These are phyloP conservation scores for Collybia mongolica DNA, from an alignment of 768 basidiomycete species.

Conservation along the genomic window DNA sequence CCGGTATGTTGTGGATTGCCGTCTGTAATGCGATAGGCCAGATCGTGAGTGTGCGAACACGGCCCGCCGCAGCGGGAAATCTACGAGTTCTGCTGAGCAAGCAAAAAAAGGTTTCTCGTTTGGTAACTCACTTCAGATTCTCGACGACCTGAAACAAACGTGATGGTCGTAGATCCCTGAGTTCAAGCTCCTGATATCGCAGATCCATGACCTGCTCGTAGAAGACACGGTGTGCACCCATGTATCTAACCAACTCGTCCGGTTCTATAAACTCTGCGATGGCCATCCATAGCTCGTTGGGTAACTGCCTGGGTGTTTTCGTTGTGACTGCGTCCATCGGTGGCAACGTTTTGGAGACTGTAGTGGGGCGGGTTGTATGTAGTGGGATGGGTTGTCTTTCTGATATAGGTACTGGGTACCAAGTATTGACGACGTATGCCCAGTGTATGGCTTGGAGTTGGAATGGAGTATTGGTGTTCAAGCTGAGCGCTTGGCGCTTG, in stretches of 20 bases:
- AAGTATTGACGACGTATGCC: too few relatives aligned
- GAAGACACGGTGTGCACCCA: conserved; percentile 18
- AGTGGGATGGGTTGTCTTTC: too few relatives aligned
- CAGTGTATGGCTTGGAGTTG: too few relatives aligned
- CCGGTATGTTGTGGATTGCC: conserved; percentile 12
- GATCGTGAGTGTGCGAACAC: conserved; percentile 22
- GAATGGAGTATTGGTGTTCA: too few relatives aligned
- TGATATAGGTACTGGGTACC: too few relatives aligned
- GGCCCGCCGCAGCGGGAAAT: conserved; percentile 13
- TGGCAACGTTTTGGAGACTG: too few relatives aligned
- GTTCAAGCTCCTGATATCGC: conserved; percentile 21
- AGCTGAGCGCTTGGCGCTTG: too few relatives aligned
- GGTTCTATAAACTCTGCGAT: conserved; percentile 16
- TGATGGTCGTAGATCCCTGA: conserved; percentile 18
- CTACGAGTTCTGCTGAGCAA: conserved; percentile 4
- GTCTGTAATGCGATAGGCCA: conserved; percentile 24
- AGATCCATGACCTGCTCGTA: conserved; percentile 22
- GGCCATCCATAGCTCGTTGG: conserved; percentile 20
- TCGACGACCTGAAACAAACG: conserved; percentile 18
- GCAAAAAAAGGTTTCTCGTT: too few relatives aligned
- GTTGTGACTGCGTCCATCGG: too few relatives aligned
- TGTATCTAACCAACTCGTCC: conserved; percentile 12
- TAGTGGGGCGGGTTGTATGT: too few relatives aligned
- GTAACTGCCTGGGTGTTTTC: conserved; percentile 2
- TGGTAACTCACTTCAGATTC: conserved; percentile 18